Evolutionary conservation across 2,329 filamentous ascomycete species (phyloP).

Genomic region (Colletotrichum gigasporum): DNA sequence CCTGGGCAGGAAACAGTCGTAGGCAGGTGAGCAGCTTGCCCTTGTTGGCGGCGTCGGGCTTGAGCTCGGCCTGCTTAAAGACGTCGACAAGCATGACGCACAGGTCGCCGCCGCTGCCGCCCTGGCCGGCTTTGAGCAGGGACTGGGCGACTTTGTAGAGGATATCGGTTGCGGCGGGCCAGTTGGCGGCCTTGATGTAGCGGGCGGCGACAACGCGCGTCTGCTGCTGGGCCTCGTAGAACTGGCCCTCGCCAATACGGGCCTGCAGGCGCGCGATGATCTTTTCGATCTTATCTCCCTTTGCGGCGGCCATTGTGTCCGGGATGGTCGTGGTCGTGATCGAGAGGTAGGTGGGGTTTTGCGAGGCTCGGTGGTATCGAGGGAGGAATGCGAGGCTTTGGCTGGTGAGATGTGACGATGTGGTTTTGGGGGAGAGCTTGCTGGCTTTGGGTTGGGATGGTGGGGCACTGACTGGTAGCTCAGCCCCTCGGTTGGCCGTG

Average conservation of each 20-base stretch:
- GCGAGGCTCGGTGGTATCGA: too few species aligned
- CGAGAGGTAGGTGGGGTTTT: background rate
- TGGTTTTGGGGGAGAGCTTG: slow-evolving; percentile 3
- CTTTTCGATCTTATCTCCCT: slow-evolving; percentile 59
- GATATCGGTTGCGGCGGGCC: slow-evolving; percentile 85
- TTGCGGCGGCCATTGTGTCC: slow-evolving; percentile 26
- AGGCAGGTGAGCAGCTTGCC: slow-evolving; percentile 81
- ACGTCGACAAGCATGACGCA: slow-evolving; percentile 89
- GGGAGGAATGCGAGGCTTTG: background rate
- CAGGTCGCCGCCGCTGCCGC: slow-evolving; percentile 90
- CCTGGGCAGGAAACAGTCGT: slow-evolving; percentile 80
- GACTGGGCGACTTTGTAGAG: slow-evolving; percentile 85
- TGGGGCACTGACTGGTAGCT: background rate
- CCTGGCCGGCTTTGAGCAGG: slow-evolving; percentile 90
- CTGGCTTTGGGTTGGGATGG: background rate
- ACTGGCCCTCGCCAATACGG: slow-evolving; percentile 90
- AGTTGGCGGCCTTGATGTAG: slow-evolving; percentile 90
- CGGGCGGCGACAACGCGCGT: slow-evolving; percentile 94
- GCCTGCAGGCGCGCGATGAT: slow-evolving; percentile 77
- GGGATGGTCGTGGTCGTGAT: background rate
- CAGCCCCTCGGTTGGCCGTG: slow-evolving; percentile 10
- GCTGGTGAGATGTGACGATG: background rate
- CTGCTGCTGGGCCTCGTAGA: slow-evolving; percentile 98
- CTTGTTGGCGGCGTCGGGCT: slow-evolving; percentile 78
- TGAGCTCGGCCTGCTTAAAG: slow-evolving; percentile 86